Percentiles rank a stretch among this genome's conserved stretches.
phyloP scores from a whole-genome alignment of 768 basidiomycete genomes.

The Paxillus involutus region DNA sequence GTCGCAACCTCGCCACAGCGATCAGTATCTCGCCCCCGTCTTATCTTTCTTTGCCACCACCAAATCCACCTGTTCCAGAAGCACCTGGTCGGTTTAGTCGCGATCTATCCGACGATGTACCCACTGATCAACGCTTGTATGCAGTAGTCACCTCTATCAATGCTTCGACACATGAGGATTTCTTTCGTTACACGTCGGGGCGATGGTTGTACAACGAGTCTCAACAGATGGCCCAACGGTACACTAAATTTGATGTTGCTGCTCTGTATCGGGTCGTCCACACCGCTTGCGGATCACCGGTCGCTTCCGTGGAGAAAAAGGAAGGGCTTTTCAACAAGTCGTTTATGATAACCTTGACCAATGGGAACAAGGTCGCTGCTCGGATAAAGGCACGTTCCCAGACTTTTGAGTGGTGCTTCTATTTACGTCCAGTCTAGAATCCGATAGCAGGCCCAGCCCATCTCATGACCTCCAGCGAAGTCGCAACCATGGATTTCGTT shows the following conservation, averaged over 20 bases:
- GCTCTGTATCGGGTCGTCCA: slow-evolving; percentile 15
- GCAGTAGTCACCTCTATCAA: slow-evolving; percentile 1
- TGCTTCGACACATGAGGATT: slow-evolving; percentile 5
- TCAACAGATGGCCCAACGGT: slow-evolving; percentile 15
- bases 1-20: slow-evolving; percentile 7
- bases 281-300: slow-evolving; percentile 6
- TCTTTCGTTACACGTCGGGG: slow-evolving; percentile 15
- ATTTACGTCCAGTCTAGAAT: slow-evolving; percentile 5
- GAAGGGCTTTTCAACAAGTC: slow-evolving; percentile 15
- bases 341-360: slow-evolving; percentile 9
- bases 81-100: neutral
- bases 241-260: slow-evolving; percentile 15
- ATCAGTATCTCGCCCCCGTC: slow-evolving; percentile 10
- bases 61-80: neutral
- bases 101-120: neutral
- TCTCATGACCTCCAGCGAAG: slow-evolving; percentile 34
- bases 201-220: slow-evolving; percentile 31
- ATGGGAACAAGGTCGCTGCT: slow-evolving; percentile 8
- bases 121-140: neutral
- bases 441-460: slow-evolving; percentile 29
- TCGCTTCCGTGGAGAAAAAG: slow-evolving; percentile 18
- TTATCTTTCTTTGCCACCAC: slow-evolving; percentile 10
- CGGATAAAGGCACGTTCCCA: slow-evolving; percentile 11
- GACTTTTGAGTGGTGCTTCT: neutral
- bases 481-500: slow-evolving; percentile 34